Evolutionary conservation across 2,329 filamentous ascomycete species (phyloP).

Genomic region (Pyricularia sp.): DNA sequence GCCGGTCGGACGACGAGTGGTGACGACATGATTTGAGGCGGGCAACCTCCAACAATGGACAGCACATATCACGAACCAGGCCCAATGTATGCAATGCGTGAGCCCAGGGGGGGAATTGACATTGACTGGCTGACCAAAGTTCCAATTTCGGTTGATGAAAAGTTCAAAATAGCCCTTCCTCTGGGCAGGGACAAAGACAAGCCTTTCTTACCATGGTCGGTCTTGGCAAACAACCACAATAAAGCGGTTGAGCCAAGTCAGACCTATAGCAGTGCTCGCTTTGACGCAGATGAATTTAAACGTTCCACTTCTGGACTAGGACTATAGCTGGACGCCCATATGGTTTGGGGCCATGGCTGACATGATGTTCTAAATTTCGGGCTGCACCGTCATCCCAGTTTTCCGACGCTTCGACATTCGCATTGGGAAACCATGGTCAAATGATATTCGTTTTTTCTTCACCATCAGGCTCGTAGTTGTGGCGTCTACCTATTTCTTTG

Average conservation of each 20-base stretch:
- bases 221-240: neutral
- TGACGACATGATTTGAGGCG: neutral
- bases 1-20: neutral
- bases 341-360: neutral
- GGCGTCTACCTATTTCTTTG: neutral
- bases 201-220: neutral
- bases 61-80: neutral
- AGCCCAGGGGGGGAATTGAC: neutral
- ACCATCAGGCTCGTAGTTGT: neutral
- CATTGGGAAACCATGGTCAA: neutral
- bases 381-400: neutral
- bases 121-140: neutral
- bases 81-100: neutral
- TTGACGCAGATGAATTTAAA: neutral
- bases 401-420: neutral
- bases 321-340: neutral
- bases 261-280: neutral
- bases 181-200: neutral
- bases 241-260: neutral
- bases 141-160: neutral
- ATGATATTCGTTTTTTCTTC: neutral
- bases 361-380: neutral
- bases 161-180: neutral
- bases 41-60: neutral
- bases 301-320: neutral